Percentiles rank a stretch among this genome's conserved stretches.
These are phyloP conservation scores for Penicillium olsonii DNA, from an alignment of 2,329 filamentous ascomycete genomes.

Conservation along the genomic window DNA sequence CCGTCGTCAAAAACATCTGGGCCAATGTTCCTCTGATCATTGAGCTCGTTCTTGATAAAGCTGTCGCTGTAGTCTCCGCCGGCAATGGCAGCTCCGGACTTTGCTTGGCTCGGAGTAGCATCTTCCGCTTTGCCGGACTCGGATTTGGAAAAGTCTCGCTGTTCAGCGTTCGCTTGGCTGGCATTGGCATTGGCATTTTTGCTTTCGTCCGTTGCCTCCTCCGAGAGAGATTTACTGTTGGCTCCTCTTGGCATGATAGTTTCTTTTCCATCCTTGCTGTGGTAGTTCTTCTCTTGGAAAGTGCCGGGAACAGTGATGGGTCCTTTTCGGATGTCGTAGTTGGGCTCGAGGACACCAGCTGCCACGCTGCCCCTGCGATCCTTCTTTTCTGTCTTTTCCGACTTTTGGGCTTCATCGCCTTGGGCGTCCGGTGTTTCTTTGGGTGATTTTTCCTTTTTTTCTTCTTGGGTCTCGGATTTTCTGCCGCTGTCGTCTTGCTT, in stretches of 20 bases:
- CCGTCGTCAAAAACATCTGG: conserved; percentile 15
- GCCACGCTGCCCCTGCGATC: conserved; percentile 4
- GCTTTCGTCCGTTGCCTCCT: neutral
- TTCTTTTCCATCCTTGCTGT: conserved; percentile 1
- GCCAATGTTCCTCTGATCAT: conserved; percentile 12
- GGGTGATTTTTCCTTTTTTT: neutral
- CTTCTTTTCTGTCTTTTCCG: no score
- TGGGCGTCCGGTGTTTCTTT: neutral
- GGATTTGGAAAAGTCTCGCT: neutral
- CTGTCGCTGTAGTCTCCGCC: neutral
- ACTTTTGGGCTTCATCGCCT: no score
- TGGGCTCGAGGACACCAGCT: conserved; percentile 10
- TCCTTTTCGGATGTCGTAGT: conserved; percentile 24
- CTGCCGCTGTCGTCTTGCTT: neutral
- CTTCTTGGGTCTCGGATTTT: neutral
- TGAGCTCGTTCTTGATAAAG: conserved; percentile 14
- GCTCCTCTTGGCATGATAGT: conserved; percentile 6
- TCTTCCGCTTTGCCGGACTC: neutral
- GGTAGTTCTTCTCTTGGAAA: conserved; percentile 10
- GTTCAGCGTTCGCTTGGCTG: neutral
- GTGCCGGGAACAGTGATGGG: conserved; percentile 17
- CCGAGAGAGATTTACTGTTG: conserved; percentile 3
- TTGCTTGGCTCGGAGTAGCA: neutral
- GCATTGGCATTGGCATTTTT: neutral
- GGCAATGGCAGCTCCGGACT: neutral